Evolutionary conservation across 805 yeast species (phyloP).

Genomic region (Saccharomycopsis malanga): DNA sequence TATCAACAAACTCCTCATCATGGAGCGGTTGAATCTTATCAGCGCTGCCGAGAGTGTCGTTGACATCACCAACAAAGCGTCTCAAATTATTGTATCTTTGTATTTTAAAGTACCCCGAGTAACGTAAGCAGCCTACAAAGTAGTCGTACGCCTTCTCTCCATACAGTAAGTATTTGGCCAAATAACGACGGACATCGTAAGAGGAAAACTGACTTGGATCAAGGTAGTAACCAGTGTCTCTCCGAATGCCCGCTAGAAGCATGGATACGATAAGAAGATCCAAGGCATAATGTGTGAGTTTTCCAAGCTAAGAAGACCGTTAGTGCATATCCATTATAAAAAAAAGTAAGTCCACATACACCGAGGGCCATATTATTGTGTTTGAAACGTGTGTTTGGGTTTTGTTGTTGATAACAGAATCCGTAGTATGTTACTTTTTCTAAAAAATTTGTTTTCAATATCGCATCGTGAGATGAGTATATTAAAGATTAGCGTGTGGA

Average conservation of each 20-base stretch:
- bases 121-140: slow-evolving; percentile 35
- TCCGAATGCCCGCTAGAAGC: slow-evolving; percentile 77
- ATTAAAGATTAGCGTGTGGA: too few relatives aligned
- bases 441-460: too few relatives aligned
- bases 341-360: too few relatives aligned
- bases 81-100: slow-evolving; percentile 29
- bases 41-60: slow-evolving; percentile 25
- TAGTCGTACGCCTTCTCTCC: slow-evolving; percentile 56
- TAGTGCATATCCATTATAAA: too few relatives aligned
- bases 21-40: slow-evolving; percentile 12
- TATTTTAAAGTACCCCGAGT: slow-evolving; percentile 46
- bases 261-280: slow-evolving; percentile 77
- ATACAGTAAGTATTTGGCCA: slow-evolving; percentile 45
- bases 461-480: too few relatives aligned
- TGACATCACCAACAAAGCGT: slow-evolving; percentile 27
- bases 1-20: slow-evolving; percentile 4
- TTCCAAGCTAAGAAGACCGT: slow-evolving; percentile 44
- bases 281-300: slow-evolving; percentile 60
- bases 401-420: too few relatives aligned
- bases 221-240: slow-evolving; percentile 66
- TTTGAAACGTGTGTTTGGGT: too few relatives aligned
- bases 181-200: slow-evolving; percentile 38
- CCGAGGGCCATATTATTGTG: too few relatives aligned
- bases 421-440: too few relatives aligned
- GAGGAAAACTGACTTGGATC: slow-evolving; percentile 26